Evolutionary conservation across 1,284 basidiomycete species (phyloP).

Genomic region (Meripilus lineatus): DNA sequence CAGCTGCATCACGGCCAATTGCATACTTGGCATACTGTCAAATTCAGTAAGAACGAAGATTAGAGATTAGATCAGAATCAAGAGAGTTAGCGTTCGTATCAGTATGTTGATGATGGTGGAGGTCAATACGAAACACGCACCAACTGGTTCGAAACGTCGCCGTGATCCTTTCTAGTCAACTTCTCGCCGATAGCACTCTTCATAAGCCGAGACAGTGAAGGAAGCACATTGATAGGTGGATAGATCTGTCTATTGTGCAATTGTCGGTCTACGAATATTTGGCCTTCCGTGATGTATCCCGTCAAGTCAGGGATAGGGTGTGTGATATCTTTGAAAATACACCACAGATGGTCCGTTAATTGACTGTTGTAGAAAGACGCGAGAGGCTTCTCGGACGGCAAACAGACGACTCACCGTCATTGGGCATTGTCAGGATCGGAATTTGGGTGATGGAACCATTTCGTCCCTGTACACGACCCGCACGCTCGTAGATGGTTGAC

Average conservation of each 20-base stretch:
- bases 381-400: constrained; percentile 9
- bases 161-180: constrained; percentile 96
- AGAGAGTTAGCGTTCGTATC: too few species aligned
- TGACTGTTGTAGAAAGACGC: constrained; percentile 8
- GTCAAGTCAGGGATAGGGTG: constrained; percentile 99
- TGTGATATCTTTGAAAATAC: constrained; percentile 77
- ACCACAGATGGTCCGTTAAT: background rate
- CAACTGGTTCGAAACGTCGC: constrained; percentile 97
- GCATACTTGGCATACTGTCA: constrained; percentile 92
- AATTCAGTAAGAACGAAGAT: constrained; percentile 13
- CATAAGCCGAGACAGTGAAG: constrained; percentile 98
- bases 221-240: constrained; percentile 99
- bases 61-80: constrained; percentile 6
- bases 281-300: constrained; percentile 98
- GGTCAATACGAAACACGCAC: constrained; percentile 37
- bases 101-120: background rate
- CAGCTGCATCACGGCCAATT: constrained; percentile 94
- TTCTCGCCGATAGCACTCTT: constrained; percentile 99
- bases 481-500: constrained; percentile 99
- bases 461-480: constrained; percentile 94
- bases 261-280: constrained; percentile 97
- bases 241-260: constrained; percentile 96
- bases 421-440: constrained; percentile 99
- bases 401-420: constrained; percentile 71
- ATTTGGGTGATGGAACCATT: constrained; percentile 99